Percentiles rank a stretch among this genome's conserved stretches.
Evolutionary conservation across 2,329 filamentous ascomycete species (phyloP).

Genomic region (Coniochaeta ligniaria): DNA sequence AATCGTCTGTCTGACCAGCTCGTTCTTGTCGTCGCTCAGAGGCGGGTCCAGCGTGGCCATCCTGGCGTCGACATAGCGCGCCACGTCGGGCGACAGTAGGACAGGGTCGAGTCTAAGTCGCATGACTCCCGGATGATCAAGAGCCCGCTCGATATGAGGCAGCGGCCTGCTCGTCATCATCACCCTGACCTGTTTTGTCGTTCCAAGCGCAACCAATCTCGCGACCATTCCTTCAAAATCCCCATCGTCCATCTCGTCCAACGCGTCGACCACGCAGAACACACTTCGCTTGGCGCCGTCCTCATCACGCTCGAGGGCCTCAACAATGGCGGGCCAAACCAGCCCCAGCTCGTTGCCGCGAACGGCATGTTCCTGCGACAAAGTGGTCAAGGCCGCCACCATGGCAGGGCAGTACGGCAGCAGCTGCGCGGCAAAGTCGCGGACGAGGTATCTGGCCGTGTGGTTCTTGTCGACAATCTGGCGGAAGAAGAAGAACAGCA

Average conservation of each 20-base stretch:
- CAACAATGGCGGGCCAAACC: conserved; percentile 3
- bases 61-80: conserved; percentile 19
- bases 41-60: conserved; percentile 13
- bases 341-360: not conserved
- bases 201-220: not conserved
- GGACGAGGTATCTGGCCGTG: conserved; percentile 15
- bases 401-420: conserved; percentile 14
- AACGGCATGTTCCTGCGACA: not conserved
- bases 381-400: not conserved
- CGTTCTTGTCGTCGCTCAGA: not conserved
- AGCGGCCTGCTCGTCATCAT: conserved; percentile 28
- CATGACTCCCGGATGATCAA: conserved; percentile 10
- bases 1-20: conserved; percentile 5
- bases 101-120: conserved; percentile 21
- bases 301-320: conserved; percentile 7
- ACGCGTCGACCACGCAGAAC: conserved; percentile 26
- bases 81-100: not conserved
- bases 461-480: conserved; percentile 26
- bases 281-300: conserved; percentile 7
- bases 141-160: conserved; percentile 12
- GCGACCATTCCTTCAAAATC: not conserved
- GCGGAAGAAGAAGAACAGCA: conserved; percentile 30
- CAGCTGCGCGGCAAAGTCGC: conserved; percentile 24
- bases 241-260: conserved; percentile 27
- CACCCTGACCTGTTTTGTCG: conserved; percentile 20